phyloP scores from a whole-genome alignment of 371 early-diverging fungal species.

The Rhizopus arrhizus region DNA sequence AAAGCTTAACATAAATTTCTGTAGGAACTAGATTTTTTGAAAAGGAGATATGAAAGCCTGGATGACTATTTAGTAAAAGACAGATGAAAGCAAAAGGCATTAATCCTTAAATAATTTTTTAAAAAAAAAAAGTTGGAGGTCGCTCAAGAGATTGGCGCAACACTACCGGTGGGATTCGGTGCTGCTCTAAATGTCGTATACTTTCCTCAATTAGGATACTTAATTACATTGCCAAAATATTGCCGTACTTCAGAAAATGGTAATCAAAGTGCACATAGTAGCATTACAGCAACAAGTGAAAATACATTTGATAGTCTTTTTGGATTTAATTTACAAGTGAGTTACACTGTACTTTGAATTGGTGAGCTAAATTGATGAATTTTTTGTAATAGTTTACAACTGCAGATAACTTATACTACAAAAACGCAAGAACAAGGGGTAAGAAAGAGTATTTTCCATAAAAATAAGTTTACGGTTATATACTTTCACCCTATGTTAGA shows the following conservation, averaged over 20 bases:
- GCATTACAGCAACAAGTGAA: slow-evolving; percentile 29
- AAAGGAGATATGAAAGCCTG: slow-evolving; percentile 59
- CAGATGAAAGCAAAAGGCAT: too few relatives aligned
- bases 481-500: slow-evolving; percentile 32
- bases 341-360: too few relatives aligned
- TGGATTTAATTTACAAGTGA: slow-evolving; percentile 33
- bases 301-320: slow-evolving; percentile 2
- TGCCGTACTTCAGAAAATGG: slow-evolving; percentile 41
- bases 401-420: slow-evolving; percentile 69
- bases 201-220: slow-evolving; percentile 82
- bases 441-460: neutral
- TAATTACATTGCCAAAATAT: slow-evolving; percentile 67
- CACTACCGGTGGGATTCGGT: slow-evolving; percentile 54
- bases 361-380: slow-evolving; percentile 9
- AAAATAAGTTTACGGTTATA: neutral
- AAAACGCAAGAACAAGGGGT: slow-evolving; percentile 69
- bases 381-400: slow-evolving; percentile 68
- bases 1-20: neutral
- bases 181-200: slow-evolving; percentile 73
- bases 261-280: neutral
- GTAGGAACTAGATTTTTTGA: slow-evolving; percentile 63
- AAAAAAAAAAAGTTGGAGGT: slow-evolving; percentile 51
- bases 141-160: slow-evolving; percentile 58
- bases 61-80: slow-evolving; percentile 53
- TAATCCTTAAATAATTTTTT: neutral